phyloP scores from a whole-genome alignment of 2,329 filamentous ascomycete species.

The Trichothecium roseum region DNA sequence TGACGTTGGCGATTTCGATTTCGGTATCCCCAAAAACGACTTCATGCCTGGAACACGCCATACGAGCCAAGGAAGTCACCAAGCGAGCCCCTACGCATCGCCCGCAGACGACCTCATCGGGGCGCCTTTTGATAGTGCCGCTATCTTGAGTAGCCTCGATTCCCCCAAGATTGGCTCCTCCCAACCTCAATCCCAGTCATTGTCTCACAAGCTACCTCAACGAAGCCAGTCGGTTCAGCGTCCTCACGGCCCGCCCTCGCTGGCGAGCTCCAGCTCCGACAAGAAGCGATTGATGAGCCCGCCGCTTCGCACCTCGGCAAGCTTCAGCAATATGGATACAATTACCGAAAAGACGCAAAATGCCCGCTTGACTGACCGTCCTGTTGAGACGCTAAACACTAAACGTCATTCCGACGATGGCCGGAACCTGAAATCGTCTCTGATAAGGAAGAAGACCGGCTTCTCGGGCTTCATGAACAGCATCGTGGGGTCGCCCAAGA shows the following conservation, averaged over 20 bases:
- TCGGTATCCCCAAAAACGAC: constrained; percentile 11
- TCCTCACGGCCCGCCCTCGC: constrained; percentile 11
- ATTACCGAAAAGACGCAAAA: constrained; percentile 10
- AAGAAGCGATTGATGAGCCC: constrained; percentile 4
- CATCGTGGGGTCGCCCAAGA: constrained; percentile 72
- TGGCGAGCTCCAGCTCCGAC: constrained; percentile 16
- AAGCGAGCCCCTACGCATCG: constrained; percentile 14
- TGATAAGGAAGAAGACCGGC: constrained; percentile 74
- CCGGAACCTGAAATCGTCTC: constrained; percentile 49
- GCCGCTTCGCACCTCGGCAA: constrained; percentile 15
- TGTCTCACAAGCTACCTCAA: constrained; percentile 4
- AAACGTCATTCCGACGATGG: constrained; percentile 75
- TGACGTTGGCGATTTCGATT: constrained; percentile 33
- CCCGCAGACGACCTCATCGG: constrained; percentile 51
- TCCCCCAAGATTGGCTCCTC: constrained; percentile 25
- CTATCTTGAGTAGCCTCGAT: constrained; percentile 51
- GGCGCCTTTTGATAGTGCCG: constrained; percentile 54
- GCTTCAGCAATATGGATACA: constrained; percentile 6
- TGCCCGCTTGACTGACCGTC: constrained; percentile 15
- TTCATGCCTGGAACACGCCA: constrained; percentile 11
- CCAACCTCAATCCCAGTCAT: constrained; percentile 18
- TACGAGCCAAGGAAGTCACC: constrained; percentile 11
- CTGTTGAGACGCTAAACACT: constrained; percentile 32
- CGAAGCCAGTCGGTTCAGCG: constrained; percentile 7
- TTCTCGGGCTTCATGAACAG: constrained; percentile 84